A percentile compares a stretch with the other conserved stretches of the same genome.
Conservation (phyloP, 2,329 filamentous ascomycete genomes). For the Myotisia sp. region DNA sequence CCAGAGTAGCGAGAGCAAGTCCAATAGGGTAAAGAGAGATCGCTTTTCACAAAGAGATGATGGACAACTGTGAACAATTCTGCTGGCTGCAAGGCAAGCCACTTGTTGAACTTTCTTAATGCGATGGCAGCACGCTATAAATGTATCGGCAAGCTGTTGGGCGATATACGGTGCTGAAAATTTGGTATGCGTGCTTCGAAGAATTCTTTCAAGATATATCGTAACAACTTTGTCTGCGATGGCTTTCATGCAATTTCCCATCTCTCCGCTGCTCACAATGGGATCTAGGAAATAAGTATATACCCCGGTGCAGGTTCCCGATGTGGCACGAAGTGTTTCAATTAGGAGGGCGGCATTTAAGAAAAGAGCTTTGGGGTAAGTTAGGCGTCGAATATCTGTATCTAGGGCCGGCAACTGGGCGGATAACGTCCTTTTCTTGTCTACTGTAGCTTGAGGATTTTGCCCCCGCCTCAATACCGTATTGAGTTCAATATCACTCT, state of each 20-base stretch:
- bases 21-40: constrained; percentile 82
- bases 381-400: constrained; percentile 63
- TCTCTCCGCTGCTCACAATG: constrained; percentile 50
- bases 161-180: constrained; percentile 92
- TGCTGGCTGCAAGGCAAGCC: constrained; percentile 68
- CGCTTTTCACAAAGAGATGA: constrained; percentile 80
- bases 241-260: constrained; percentile 49
- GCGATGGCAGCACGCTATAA: constrained; percentile 82
- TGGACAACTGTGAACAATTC: constrained; percentile 69
- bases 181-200: constrained; percentile 54
- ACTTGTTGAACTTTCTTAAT: constrained; percentile 84
- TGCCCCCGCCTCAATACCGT: constrained; percentile 79
- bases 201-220: constrained; percentile 62
- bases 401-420: constrained; percentile 62
- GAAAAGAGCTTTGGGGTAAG: constrained; percentile 84
- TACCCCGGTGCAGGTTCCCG: constrained; percentile 80
- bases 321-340: constrained; percentile 70
- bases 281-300: constrained; percentile 91
- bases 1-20: constrained; percentile 91
- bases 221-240: constrained; percentile 57
- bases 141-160: constrained; percentile 68
- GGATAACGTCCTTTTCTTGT: constrained; percentile 66
- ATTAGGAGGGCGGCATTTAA: constrained; percentile 80
- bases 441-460: constrained; percentile 54
- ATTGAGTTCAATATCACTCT: constrained; percentile 94